phyloP scores from a whole-genome alignment of 106 monocot species.

The Apostasia ramifera region DNA sequence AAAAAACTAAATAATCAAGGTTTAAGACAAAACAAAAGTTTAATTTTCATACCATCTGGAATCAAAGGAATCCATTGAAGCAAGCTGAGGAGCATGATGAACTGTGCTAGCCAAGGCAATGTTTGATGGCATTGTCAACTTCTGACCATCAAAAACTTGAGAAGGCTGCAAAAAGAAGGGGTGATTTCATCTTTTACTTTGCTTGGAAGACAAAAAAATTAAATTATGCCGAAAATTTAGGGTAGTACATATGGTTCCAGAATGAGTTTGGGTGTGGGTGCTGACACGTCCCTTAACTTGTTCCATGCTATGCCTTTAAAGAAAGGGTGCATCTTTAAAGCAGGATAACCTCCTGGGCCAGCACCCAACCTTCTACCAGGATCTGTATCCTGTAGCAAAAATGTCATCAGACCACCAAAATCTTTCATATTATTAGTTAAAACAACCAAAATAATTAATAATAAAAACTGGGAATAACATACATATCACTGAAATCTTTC shows the following conservation, averaged over 20 bases:
- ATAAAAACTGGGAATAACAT: too few relatives aligned
- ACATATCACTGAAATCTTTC: too few relatives aligned
- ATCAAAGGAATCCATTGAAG: constrained; percentile 91
- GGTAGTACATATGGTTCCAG: constrained; percentile 31
- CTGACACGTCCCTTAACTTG: constrained; percentile 26
- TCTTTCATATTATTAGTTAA: too few relatives aligned
- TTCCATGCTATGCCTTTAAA: constrained; percentile 60
- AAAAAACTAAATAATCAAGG: not conserved
- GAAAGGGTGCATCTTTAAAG: constrained; percentile 63
- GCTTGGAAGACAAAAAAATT: not conserved
- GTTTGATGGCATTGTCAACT: constrained; percentile 42
- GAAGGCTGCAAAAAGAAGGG: constrained; percentile 31
- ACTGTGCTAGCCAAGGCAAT: constrained; percentile 31
- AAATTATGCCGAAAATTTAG: not conserved
- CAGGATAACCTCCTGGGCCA: constrained; percentile 53
- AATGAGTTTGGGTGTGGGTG: constrained; percentile 53
- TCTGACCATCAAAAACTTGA: constrained; percentile 44
- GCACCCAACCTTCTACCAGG: constrained; percentile 53
- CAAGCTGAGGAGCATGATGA: constrained; percentile 35
- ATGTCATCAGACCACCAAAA: not conserved
- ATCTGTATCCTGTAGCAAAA: constrained; percentile 45
- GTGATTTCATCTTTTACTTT: not conserved
- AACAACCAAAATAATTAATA: too few relatives aligned
- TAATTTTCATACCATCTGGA: constrained; percentile 66
- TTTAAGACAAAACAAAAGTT: not conserved